phyloP scores from a whole-genome alignment of 192 early-diverging fungal genomes.

The Dissophora globulifera region DNA sequence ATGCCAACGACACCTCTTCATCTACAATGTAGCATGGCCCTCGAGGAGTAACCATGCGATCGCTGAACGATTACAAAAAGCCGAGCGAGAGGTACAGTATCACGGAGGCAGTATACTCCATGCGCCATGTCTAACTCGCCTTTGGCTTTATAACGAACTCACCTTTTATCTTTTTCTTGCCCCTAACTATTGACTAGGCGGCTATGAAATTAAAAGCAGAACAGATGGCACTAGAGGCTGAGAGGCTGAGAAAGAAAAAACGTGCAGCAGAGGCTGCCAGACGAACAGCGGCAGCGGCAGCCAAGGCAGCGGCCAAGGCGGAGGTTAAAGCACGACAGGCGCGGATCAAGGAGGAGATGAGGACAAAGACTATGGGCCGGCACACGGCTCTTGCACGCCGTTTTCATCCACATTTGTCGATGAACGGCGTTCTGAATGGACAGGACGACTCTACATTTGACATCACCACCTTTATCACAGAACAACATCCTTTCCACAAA shows the following conservation, averaged over 20 bases:
- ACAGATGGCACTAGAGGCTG: slow-evolving; percentile 4
- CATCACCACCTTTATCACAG: slow-evolving; percentile 1
- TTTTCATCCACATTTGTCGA: too few relatives aligned
- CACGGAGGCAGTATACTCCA: too few relatives aligned
- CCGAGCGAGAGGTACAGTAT: slow-evolving; percentile 29
- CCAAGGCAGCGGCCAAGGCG: slow-evolving; percentile 1
- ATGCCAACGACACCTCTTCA: slow-evolving; percentile 27
- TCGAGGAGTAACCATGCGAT: slow-evolving; percentile 19
- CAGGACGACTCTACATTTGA: background rate
- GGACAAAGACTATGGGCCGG: background rate
- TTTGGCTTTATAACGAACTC: too few relatives aligned
- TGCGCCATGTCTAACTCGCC: background rate
- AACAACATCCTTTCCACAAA: slow-evolving; percentile 19
- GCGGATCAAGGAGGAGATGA: background rate
- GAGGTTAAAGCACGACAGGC: slow-evolving; percentile 5
- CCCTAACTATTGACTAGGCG: background rate
- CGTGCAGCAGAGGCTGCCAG: slow-evolving; percentile 8
- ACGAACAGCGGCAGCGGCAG: slow-evolving; percentile 1
- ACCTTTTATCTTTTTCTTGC: background rate
- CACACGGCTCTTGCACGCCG: background rate
- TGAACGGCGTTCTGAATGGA: too few relatives aligned
- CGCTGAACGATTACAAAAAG: background rate
- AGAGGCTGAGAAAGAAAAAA: slow-evolving; percentile 12
- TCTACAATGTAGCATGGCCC: slow-evolving; percentile 27
- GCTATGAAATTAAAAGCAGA: slow-evolving; percentile 16